Evolutionary conservation across 768 basidiomycete genomes (phyloP), one percentile per base, ranked within the genome.

Genomic region (Pleurotus ostreatus): DNA sequence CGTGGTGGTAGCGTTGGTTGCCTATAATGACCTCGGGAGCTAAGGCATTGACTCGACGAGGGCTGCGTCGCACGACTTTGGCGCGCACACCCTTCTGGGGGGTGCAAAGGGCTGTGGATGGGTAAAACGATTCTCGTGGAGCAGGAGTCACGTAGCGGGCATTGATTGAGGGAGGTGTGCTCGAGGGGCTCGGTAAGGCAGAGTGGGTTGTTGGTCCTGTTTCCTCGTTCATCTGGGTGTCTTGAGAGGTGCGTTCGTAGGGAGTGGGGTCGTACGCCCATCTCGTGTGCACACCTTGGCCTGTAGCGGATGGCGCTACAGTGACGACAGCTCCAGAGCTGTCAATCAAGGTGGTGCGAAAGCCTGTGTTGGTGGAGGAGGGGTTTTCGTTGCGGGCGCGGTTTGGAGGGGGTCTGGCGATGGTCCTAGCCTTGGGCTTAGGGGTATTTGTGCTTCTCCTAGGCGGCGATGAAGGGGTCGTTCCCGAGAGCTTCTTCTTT

Each of bases 241-340:
- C n/a, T 13, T 8, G 12, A 12, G 30, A n/a, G 15, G 55, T 37
- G 16, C n/a, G 18, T 20, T 34, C 20, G 20, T 44, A 34, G 45
- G 43, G 43, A 11, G 30, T 6, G 13, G 40, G 16, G 1, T 37
- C 37, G 45, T 55, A 46, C 22, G 22, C 12, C 57, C 57, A 58
- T 15, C 52, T 41, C 7, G 53, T 58, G 37, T 58, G 57, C 6
- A 54, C 47, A 34, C 52, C 57, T 39, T 58, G 52, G 7, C 57
- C 57, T 9, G 57, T 58, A 1, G 57, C 57, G 7, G 57, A 58
- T 16, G 57, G 52, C 9, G 20, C 37, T 18, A 58, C 52, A n/a
- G 52, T 58, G 37, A 55, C 18, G 13, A 46, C 41, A 9, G 43
- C 47, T 11, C 39, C 52, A 3, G 34, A 11, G 53, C 44, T 39